These are phyloP conservation scores for Phytophthora sp. DNA, from an alignment of 352 stramenopile species.

Conservation along the genomic window DNA sequence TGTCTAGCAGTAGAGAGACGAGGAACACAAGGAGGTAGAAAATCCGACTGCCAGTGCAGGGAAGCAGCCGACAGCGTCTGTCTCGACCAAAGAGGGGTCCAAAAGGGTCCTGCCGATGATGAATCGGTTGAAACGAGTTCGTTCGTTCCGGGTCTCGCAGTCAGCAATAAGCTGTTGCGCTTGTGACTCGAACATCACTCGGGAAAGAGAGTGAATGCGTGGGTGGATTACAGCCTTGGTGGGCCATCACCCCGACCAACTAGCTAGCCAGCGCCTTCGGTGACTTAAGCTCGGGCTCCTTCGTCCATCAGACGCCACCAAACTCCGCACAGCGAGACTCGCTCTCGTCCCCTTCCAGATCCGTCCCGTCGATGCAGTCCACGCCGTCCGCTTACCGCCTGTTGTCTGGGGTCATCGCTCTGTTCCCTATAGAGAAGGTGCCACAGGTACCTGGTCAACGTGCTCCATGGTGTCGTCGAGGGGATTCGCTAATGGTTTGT, in stretches of 20 bases:
- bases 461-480: slow-evolving; percentile 79
- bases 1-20: background rate
- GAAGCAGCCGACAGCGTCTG: slow-evolving; percentile 34
- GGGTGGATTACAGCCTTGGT: slow-evolving; percentile 89
- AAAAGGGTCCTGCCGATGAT: slow-evolving; percentile 48
- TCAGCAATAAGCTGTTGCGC: slow-evolving; percentile 6
- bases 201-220: slow-evolving; percentile 7
- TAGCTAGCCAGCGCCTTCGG: slow-evolving; percentile 51
- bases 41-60: slow-evolving; percentile 20
- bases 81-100: slow-evolving; percentile 9
- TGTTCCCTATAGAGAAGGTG: slow-evolving; percentile 2
- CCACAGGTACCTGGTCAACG: slow-evolving; percentile 76
- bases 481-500: slow-evolving; percentile 40
- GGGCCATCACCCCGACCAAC: slow-evolving; percentile 50
- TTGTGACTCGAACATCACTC: slow-evolving; percentile 20
- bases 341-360: slow-evolving; percentile 8
- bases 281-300: too few species aligned
- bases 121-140: slow-evolving; percentile 42
- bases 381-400: slow-evolving; percentile 24
- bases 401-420: slow-evolving; percentile 3
- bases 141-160: slow-evolving; percentile 31
- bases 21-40: slow-evolving; percentile 1
- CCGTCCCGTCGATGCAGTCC: background rate
- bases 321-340: slow-evolving; percentile 25
- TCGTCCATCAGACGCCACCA: slow-evolving; percentile 24